phyloP scores from a whole-genome alignment of 1,284 basidiomycete genomes.

The Agroathelia rolfsii region DNA sequence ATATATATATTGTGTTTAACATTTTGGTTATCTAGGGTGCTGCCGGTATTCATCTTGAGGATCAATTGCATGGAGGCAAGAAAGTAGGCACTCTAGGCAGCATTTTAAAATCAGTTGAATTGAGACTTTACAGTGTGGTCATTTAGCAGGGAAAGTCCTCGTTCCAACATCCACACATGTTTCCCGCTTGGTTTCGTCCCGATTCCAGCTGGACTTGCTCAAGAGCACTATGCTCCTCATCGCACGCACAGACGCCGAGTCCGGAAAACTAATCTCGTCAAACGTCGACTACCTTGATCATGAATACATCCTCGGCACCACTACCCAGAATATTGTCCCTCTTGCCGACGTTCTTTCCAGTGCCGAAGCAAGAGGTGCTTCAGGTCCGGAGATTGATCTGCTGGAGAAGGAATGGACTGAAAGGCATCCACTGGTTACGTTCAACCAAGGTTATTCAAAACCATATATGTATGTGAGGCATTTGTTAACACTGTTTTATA shows the following conservation, averaged over 20 bases:
- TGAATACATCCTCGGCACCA: constrained; percentile 73
- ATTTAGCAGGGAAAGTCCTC: constrained; percentile 89
- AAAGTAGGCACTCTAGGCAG: constrained; percentile 52
- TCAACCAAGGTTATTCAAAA: constrained; percentile 69
- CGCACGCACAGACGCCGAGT: constrained; percentile 87
- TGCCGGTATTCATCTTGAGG: constrained; percentile 83
- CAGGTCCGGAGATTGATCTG: constrained; percentile 62
- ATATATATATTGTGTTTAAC: constrained; percentile 1
- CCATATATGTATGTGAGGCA: too few relatives aligned
- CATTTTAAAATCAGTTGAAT: constrained; percentile 2
- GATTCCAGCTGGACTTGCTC: constrained; percentile 84
- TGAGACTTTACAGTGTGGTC: constrained; percentile 64
- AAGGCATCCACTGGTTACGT: constrained; percentile 69
- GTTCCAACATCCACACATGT: constrained; percentile 84
- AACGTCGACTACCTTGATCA: constrained; percentile 76
- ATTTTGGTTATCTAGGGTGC: constrained; percentile 49
- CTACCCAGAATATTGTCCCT: constrained; percentile 38
- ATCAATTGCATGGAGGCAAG: constrained; percentile 88
- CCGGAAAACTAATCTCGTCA: constrained; percentile 77
- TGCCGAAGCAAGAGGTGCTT: constrained; percentile 62
- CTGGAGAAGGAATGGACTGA: constrained; percentile 75
- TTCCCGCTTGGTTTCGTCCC: constrained; percentile 72
- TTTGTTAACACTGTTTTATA: constrained; percentile 9
- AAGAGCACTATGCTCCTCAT: constrained; percentile 84
- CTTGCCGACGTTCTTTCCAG: constrained; percentile 69